phyloP scores from a whole-genome alignment of 306 rosid species.

The Quercus alba region DNA sequence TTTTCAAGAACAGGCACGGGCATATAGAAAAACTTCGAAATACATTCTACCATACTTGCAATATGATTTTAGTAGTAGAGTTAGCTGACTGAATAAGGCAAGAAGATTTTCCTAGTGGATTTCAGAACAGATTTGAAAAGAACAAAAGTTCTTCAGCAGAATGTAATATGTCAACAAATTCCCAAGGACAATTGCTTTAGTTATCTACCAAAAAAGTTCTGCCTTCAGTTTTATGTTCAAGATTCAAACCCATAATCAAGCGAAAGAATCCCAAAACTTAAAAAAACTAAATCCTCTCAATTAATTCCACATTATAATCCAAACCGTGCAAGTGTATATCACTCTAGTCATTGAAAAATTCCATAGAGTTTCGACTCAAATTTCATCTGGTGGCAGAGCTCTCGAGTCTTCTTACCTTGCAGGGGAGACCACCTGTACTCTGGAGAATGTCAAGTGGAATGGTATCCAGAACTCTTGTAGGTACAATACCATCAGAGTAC shows the following conservation, averaged over 20 bases:
- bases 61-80: background rate
- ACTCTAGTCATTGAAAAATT: background rate
- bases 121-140: background rate
- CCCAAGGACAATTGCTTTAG: background rate
- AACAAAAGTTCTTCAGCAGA: background rate
- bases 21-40: background rate
- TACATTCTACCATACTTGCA: background rate
- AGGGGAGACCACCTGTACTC: constrained; percentile 77
- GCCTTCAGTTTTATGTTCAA: background rate
- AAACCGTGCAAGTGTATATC: background rate
- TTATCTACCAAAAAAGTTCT: background rate
- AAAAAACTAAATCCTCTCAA: background rate
- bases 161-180: background rate
- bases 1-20: background rate
- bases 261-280: background rate
- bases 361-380: background rate
- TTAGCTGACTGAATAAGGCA: background rate
- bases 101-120: background rate
- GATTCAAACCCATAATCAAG: background rate
- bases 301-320: background rate
- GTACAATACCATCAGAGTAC: constrained; percentile 67
- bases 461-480: constrained; percentile 76
- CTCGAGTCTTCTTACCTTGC: constrained; percentile 55
- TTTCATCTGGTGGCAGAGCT: background rate
- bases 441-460: constrained; percentile 55